These are phyloP conservation scores for Tylopilus sp. DNA, from an alignment of 768 basidiomycete species.

Conservation along the genomic window DNA sequence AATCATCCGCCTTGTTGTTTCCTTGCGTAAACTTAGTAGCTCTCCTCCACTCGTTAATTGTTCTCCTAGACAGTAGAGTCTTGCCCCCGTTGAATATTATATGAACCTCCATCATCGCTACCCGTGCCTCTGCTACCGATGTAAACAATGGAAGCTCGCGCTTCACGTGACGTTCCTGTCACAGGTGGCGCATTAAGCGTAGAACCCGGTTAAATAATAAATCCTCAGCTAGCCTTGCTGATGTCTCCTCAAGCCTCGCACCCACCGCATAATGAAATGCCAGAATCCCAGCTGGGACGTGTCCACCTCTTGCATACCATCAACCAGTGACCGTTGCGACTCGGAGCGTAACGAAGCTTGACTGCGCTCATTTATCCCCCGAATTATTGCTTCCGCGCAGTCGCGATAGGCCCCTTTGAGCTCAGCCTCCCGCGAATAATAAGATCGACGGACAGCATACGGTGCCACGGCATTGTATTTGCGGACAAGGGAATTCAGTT, in stretches of 20 bases:
- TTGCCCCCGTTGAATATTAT: neutral
- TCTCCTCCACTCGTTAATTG: constrained; percentile 1
- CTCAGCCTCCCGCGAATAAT: constrained; percentile 55
- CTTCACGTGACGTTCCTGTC: constrained; percentile 1
- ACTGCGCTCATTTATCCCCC: constrained; percentile 33
- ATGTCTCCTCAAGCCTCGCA: constrained; percentile 14
- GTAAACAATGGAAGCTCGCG: neutral
- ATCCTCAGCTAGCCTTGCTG: neutral
- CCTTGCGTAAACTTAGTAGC: constrained; percentile 14
- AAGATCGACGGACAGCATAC: constrained; percentile 66
- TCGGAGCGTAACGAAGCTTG: neutral
- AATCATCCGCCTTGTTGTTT: constrained; percentile 13
- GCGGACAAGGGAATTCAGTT: constrained; percentile 72
- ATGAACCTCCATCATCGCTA: constrained; percentile 1
- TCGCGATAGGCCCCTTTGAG: constrained; percentile 51
- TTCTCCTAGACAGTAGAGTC: neutral
- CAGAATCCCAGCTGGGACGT: constrained; percentile 22
- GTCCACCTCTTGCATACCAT: neutral
- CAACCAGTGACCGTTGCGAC: constrained; percentile 7
- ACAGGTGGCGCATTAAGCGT: neutral
- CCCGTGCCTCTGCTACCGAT: neutral
- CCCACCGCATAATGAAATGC: constrained; percentile 29
- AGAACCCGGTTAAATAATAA: neutral
- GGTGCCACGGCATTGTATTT: constrained; percentile 82
- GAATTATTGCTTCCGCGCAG: constrained; percentile 49